A percentile compares a stretch with the other conserved stretches of the same genome.
Conservation (phyloP, 202 grass and related monocot genomes). For the Setaria viridis region DNA sequence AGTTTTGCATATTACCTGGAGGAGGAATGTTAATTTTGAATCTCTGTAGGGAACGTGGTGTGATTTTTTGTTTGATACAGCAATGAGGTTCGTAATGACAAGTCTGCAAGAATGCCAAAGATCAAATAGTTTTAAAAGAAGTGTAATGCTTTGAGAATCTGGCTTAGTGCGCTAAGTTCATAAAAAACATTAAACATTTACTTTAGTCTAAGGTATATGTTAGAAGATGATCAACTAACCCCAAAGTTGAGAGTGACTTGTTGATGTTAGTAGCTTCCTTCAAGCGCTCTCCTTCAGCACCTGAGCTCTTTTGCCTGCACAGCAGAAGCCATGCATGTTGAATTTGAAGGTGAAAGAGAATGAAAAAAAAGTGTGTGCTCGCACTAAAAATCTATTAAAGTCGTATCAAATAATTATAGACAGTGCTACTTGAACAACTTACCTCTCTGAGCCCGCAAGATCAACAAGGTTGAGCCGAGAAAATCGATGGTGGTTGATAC, state of each 20-base stretch:
- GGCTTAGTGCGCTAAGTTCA: not conserved
- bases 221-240: slow-evolving; percentile 61
- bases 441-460: slow-evolving; percentile 97
- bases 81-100: slow-evolving; percentile 95
- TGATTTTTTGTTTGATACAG: slow-evolving; percentile 91
- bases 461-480: slow-evolving; percentile 97
- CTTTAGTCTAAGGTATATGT: slow-evolving; percentile 30
- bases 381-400: slow-evolving; percentile 10
- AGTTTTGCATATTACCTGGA: slow-evolving; percentile 74
- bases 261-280: slow-evolving; percentile 99
- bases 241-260: slow-evolving; percentile 95
- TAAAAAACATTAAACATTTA: slow-evolving; percentile 26
- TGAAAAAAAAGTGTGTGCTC: not conserved
- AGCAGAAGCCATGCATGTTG: slow-evolving; percentile 29
- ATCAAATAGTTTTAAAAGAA: slow-evolving; percentile 20
- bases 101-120: slow-evolving; percentile 61
- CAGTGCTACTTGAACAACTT: slow-evolving; percentile 34
- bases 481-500: slow-evolving; percentile 91
- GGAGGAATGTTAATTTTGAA: slow-evolving; percentile 99
- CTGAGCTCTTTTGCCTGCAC: slow-evolving; percentile 97
- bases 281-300: slow-evolving; percentile 95
- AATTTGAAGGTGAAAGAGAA: slow-evolving; percentile 37
- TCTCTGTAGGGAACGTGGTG: slow-evolving; percentile 95
- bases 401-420: slow-evolving; percentile 23
- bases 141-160: not conserved